Evolutionary conservation across 2,329 filamentous ascomycete genomes (phyloP), one percentile per base, ranked within the genome.

Genomic region (Xylariaceae sp.): DNA sequence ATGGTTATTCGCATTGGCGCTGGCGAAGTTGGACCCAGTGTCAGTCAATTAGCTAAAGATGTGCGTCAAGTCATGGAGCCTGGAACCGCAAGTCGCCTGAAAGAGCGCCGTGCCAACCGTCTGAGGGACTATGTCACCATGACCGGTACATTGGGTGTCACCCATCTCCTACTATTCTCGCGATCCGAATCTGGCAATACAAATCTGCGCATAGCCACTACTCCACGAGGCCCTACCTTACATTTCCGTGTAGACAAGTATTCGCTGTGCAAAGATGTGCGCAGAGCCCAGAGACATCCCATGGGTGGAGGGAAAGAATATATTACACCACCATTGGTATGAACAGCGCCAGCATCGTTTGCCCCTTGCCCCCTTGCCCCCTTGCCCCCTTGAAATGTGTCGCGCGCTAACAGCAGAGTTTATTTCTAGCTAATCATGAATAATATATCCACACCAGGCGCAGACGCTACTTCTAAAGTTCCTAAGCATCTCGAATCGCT

Each of bases 1-100:
- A 97, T 99, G 93, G 93, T 99, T 56, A 96, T 99, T 74, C 90
- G 95, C 65, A 93, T 97, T 68, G 95, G 95, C 67, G 93, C 93
- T 66, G 90, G 92, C 68, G 91, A 97, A 71, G 91, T 99, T 50
- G 95, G 95, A 55, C 86, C 91, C 57, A 96, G 90, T 73, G 84
- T 99, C 67, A 93, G 89, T 72, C 93, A 98, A 76, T 80, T 99
- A 66, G 93, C 93, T 20, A 87, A 89, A 66, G 95, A 99, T 77
- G 90, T 98, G 56, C 87, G 95, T 67, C 82, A 83, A 52, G 93
- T 98, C 78, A 96, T 99, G 92, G 92, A 98, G 75, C 95, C 95
- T 1, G 90, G 92, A 51, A 99, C 95, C 3, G 95, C 95, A 2
- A 89, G 88, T 59, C 85, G 93, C 56, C 74, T 99, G 64, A 96